Conservation (phyloP, 192 early-diverging fungal species). For the Backusella tuberculispora region DNA sequence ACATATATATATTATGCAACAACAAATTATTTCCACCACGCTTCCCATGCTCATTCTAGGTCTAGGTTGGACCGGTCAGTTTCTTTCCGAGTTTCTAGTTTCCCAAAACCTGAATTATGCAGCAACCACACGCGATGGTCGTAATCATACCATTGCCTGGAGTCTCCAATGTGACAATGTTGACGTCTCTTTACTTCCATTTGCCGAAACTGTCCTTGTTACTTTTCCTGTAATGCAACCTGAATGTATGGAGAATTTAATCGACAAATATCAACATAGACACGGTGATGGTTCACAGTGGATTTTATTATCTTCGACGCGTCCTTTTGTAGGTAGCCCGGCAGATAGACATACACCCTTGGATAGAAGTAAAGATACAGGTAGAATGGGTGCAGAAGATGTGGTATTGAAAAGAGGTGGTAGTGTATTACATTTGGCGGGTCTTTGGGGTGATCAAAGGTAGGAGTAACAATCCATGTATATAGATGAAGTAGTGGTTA, state of each 20-base stretch:
- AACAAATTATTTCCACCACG: slow-evolving; percentile 24
- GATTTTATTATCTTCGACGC: slow-evolving; percentile 44
- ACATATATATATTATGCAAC: slow-evolving; percentile 1
- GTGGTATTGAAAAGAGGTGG: slow-evolving; percentile 41
- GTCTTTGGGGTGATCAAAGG: slow-evolving; percentile 56
- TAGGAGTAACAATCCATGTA: neutral
- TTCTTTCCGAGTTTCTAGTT: slow-evolving; percentile 21
- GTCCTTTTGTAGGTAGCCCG: slow-evolving; percentile 31
- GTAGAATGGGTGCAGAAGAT: slow-evolving; percentile 45
- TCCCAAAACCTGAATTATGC: slow-evolving; percentile 24
- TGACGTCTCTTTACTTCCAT: slow-evolving; percentile 49
- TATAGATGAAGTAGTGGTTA: neutral
- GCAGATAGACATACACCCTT: slow-evolving; percentile 43
- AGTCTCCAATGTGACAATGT: slow-evolving; percentile 36
- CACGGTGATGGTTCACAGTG: slow-evolving; percentile 22
- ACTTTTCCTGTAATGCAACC: slow-evolving; percentile 59
- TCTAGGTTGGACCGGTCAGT: slow-evolving; percentile 40
- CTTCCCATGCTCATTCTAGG: slow-evolving; percentile 39
- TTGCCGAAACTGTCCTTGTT: slow-evolving; percentile 52
- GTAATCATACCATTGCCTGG: slow-evolving; percentile 57
- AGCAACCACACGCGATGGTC: slow-evolving; percentile 48
- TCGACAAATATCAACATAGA: slow-evolving; percentile 38
- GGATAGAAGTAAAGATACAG: slow-evolving; percentile 38
- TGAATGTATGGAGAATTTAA: slow-evolving; percentile 33
- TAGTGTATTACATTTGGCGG: slow-evolving; percentile 58